phyloP scores from a whole-genome alignment of 352 stramenopile genomes.

The Globisporangium camurandrum region DNA sequence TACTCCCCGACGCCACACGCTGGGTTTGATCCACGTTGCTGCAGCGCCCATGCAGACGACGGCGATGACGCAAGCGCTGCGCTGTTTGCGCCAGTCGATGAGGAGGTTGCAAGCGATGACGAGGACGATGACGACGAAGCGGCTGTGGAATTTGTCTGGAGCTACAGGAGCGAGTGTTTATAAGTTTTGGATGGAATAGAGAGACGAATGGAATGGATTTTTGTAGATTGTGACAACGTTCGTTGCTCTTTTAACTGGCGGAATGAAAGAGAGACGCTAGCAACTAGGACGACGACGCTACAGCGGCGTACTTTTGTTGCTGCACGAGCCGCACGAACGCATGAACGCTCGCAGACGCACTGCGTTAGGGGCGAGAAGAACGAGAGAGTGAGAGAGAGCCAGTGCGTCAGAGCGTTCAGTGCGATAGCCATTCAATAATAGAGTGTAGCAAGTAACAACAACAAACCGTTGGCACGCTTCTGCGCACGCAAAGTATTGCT shows the following conservation, averaged over 20 bases:
- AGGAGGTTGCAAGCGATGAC: no score
- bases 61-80: constrained; percentile 3
- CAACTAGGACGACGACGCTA: no score
- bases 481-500: constrained; percentile 78
- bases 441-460: neutral
- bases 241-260: no score
- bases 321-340: constrained; percentile 75
- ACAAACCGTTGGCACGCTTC: constrained; percentile 67
- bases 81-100: no score
- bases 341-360: constrained; percentile 62
- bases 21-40: constrained; percentile 10
- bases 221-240: no score
- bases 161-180: no score
- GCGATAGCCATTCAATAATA: neutral
- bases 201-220: no score
- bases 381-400: neutral
- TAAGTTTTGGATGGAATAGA: no score
- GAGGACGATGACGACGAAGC: no score
- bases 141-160: no score
- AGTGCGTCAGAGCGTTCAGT: neutral
- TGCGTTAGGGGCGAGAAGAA: constrained; percentile 17
- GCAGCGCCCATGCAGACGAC: constrained; percentile 4
- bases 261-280: no score
- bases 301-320: constrained; percentile 70
- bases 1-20: constrained; percentile 5